A percentile compares a stretch with the other conserved stretches of the same genome.
phyloP scores from a whole-genome alignment of 2,329 filamentous ascomycete species.

The Lachnellula hyalina region DNA sequence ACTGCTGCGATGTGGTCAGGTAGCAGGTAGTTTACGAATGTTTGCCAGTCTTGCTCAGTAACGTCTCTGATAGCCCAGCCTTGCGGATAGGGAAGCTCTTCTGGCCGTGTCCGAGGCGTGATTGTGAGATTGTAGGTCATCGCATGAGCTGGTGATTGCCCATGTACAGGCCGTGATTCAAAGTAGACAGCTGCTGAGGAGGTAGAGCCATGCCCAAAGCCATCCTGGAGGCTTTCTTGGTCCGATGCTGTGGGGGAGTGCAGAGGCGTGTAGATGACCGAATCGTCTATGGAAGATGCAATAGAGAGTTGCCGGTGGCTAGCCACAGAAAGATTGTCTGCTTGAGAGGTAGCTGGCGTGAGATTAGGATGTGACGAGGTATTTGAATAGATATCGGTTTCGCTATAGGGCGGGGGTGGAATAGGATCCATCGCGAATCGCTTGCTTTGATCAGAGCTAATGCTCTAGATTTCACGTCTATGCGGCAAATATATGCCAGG shows the following conservation, averaged over 20 bases:
- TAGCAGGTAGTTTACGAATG: conserved; percentile 52
- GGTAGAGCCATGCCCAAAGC: conserved; percentile 11
- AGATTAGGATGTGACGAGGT: conserved; percentile 23
- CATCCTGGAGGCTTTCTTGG: conserved; percentile 11
- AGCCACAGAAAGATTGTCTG: conserved; percentile 35
- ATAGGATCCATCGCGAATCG: conserved; percentile 29
- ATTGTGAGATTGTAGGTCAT: conserved; percentile 15
- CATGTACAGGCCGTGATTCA: conserved; percentile 25
- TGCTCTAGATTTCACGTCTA: background rate
- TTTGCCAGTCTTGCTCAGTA: conserved; percentile 50
- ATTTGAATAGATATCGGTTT: conserved; percentile 50
- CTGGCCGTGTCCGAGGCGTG: conserved; percentile 10
- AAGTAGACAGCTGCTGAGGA: conserved; percentile 25
- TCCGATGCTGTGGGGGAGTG: conserved; percentile 20
- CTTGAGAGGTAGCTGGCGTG: conserved; percentile 24
- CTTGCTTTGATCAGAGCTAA: background rate
- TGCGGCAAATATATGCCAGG: too few relatives aligned
- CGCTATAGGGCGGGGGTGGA: conserved; percentile 53
- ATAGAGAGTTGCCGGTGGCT: conserved; percentile 10
- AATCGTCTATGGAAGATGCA: conserved; percentile 19
- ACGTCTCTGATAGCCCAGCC: conserved; percentile 37
- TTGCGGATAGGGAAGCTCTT: conserved; percentile 21
- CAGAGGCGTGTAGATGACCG: conserved; percentile 25
- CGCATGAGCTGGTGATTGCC: conserved; percentile 28
- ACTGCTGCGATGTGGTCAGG: conserved; percentile 41